These are phyloP conservation scores for Ophiosphaerella narmari DNA, from an alignment of 2,329 filamentous ascomycete species.

Conservation along the genomic window DNA sequence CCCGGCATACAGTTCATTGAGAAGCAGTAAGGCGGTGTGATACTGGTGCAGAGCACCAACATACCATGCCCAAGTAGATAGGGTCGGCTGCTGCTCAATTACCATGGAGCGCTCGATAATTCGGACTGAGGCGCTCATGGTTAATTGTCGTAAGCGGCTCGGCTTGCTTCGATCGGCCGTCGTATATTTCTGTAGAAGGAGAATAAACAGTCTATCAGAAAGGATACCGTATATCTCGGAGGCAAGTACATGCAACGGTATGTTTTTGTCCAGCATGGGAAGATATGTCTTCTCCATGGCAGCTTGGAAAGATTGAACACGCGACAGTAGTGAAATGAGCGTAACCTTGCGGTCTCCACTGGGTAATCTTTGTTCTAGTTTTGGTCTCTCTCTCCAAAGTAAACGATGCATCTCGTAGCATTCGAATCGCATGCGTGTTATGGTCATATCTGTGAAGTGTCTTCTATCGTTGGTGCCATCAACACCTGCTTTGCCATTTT, in stretches of 20 bases:
- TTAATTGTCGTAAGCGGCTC: slow-evolving; percentile 65
- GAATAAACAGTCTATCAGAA: slow-evolving; percentile 66
- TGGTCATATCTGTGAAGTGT: slow-evolving; percentile 70
- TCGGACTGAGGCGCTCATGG: slow-evolving; percentile 64
- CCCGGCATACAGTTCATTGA: slow-evolving; percentile 68
- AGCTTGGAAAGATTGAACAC: slow-evolving; percentile 70
- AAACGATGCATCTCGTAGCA: slow-evolving; percentile 73
- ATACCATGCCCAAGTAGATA: slow-evolving; percentile 72
- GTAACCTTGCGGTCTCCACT: slow-evolving; percentile 29
- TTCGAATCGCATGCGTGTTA: slow-evolving; percentile 72
- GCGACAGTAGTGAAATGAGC: slow-evolving; percentile 66
- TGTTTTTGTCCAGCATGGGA: slow-evolving; percentile 63
- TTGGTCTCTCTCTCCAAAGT: slow-evolving; percentile 71
- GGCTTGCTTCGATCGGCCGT: slow-evolving; percentile 59
- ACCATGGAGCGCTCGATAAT: slow-evolving; percentile 60
- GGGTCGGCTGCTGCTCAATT: slow-evolving; percentile 57
- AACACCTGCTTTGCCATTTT: slow-evolving; percentile 35
- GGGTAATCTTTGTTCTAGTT: slow-evolving; percentile 57
- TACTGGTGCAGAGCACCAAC: slow-evolving; percentile 72
- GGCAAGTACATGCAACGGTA: slow-evolving; percentile 67
- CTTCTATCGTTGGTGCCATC: slow-evolving; percentile 53
- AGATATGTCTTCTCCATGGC: slow-evolving; percentile 69
- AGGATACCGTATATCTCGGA: slow-evolving; percentile 68
- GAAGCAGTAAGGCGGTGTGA: slow-evolving; percentile 70
- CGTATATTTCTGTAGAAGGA: slow-evolving; percentile 72